phyloP scores from a whole-genome alignment of 768 basidiomycete genomes.

The Dioszegia aurantiaca region DNA sequence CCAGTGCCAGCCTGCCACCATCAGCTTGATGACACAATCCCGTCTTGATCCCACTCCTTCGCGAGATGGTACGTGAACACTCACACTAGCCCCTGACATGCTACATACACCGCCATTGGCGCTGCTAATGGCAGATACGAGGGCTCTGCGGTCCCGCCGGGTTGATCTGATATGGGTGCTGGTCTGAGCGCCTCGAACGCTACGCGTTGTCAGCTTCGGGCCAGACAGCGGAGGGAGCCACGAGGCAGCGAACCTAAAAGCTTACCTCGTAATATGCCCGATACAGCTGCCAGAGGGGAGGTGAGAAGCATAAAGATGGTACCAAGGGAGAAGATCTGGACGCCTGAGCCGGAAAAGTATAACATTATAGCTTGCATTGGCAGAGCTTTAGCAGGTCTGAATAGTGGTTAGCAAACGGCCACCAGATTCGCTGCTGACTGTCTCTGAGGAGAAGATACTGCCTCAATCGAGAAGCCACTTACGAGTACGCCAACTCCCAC shows the following conservation, averaged over 20 bases:
- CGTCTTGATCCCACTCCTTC: neutral
- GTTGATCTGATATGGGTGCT: slow-evolving; percentile 17
- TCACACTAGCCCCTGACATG: slow-evolving; percentile 50
- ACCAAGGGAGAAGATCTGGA: slow-evolving; percentile 95
- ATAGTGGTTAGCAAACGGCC: neutral
- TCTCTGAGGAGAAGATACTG: neutral
- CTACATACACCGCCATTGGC: slow-evolving; percentile 46
- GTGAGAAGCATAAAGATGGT: slow-evolving; percentile 90
- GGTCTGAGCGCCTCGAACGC: slow-evolving; percentile 70
- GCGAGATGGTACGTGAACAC: slow-evolving; percentile 7
- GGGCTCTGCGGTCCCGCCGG: slow-evolving; percentile 18
- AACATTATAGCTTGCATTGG: slow-evolving; percentile 99
- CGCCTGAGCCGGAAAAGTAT: slow-evolving; percentile 94
- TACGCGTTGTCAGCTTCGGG: slow-evolving; percentile 7
- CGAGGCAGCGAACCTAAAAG: too few relatives aligned
- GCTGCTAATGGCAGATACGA: slow-evolving; percentile 28
- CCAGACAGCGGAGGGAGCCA: too few relatives aligned
- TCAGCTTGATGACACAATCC: too few relatives aligned
- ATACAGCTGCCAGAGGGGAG: slow-evolving; percentile 78
- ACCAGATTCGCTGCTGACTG: neutral
- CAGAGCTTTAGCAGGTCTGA: slow-evolving; percentile 74
- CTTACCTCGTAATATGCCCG: slow-evolving; percentile 73
- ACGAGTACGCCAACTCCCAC: slow-evolving; percentile 51
- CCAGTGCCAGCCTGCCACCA: slow-evolving; percentile 71
- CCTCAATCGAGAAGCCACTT: slow-evolving; percentile 15